Evolutionary conservation across 768 basidiomycete genomes (phyloP).

Genomic region (Leccinum obscurum): DNA sequence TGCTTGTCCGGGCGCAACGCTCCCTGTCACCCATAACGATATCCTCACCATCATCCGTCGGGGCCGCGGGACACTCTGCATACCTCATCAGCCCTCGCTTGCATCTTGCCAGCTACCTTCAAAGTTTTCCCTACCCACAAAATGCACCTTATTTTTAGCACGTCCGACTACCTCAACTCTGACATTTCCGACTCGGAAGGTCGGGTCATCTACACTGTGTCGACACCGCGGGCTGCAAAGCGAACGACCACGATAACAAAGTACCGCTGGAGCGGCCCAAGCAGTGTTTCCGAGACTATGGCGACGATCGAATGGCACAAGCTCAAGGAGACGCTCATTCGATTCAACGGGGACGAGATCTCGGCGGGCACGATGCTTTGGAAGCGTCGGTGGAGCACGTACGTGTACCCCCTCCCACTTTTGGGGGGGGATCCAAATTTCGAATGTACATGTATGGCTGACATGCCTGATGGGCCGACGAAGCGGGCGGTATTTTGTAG

Average conservation of each 20-base stretch:
- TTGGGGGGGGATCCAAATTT: neutral
- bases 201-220: conserved; percentile 23
- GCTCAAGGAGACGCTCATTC: conserved; percentile 28
- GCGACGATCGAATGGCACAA: conserved; percentile 38
- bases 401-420: conserved; percentile 1
- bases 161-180: conserved; percentile 21
- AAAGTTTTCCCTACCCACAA: neutral
- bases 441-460: neutral
- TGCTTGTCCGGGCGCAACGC: neutral
- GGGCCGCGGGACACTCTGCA: neutral
- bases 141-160: conserved; percentile 26
- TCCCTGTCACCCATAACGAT: neutral
- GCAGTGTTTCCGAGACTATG: conserved; percentile 26
- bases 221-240: conserved; percentile 14
- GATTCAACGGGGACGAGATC: conserved; percentile 32
- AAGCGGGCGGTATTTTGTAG: conserved; percentile 36
- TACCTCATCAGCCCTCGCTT: neutral
- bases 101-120: neutral
- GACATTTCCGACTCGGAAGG: conserved; percentile 21
- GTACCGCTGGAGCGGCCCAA: conserved; percentile 22
- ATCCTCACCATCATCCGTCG: neutral
- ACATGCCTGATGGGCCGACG: neutral
- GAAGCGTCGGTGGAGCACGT: conserved; percentile 26
- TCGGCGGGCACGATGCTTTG: conserved; percentile 24
- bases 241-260: conserved; percentile 28